phyloP scores from a whole-genome alignment of 352 stramenopile species.

The Phytophthora idaei region DNA sequence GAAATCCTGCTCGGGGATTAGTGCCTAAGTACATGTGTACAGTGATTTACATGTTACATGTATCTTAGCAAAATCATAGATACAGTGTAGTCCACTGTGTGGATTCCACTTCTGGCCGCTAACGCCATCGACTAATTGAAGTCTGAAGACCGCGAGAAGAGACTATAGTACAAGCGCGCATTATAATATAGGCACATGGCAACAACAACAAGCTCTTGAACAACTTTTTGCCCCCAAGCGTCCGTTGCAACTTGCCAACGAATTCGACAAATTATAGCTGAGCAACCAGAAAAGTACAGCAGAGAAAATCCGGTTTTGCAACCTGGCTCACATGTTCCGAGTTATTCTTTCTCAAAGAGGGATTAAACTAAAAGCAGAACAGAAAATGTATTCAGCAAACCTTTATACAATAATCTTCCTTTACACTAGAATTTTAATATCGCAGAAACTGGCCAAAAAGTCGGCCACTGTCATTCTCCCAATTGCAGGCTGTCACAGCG shows the following conservation, averaged over 20 bases:
- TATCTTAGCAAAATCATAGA: too few relatives aligned
- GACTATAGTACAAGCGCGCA: neutral
- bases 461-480: conserved; percentile 1
- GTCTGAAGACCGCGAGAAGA: conserved; percentile 9
- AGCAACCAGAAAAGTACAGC: neutral
- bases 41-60: too few relatives aligned
- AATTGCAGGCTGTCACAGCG: conserved; percentile 4
- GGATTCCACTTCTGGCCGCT: too few relatives aligned
- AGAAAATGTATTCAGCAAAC: neutral
- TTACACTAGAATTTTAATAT: neutral
- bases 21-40: too few relatives aligned
- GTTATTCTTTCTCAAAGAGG: neutral
- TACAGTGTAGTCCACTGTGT: too few relatives aligned
- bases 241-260: too few relatives aligned
- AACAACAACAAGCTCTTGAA: too few relatives aligned
- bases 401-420: neutral
- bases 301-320: conserved; percentile 1
- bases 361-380: neutral
- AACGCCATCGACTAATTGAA: conserved; percentile 4
- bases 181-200: too few relatives aligned
- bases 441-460: neutral
- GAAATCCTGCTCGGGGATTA: too few relatives aligned
- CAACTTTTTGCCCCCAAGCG: too few relatives aligned
- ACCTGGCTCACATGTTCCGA: neutral
- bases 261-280: neutral